Conservation (phyloP, 805 yeast species). For the Brettanomyces nanus region DNA sequence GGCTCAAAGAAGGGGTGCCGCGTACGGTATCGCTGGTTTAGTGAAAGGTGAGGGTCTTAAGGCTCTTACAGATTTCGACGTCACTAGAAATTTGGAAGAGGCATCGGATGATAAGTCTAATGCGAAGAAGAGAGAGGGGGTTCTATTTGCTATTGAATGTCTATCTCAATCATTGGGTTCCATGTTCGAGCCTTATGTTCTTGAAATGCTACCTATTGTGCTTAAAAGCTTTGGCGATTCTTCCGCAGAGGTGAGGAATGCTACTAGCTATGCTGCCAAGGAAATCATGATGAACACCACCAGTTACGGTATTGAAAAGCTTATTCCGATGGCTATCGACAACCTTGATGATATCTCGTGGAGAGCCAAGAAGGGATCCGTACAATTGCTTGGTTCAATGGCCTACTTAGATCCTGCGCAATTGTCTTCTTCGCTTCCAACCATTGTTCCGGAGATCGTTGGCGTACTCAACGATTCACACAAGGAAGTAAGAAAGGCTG, state of each 20-base stretch:
- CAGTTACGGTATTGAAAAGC: conserved; percentile 80
- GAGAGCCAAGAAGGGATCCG: conserved; percentile 96
- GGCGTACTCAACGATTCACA: conserved; percentile 92
- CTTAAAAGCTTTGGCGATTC: conserved; percentile 80
- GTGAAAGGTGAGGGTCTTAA: conserved; percentile 85
- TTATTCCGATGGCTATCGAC: conserved; percentile 84
- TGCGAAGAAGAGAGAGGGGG: conserved; percentile 73
- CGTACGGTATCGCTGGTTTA: conserved; percentile 91
- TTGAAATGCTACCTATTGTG: conserved; percentile 73
- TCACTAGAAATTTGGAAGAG: conserved; percentile 64
- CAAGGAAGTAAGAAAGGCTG: conserved; percentile 94
- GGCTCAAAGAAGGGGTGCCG: conserved; percentile 81
- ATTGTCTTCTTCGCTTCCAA: conserved; percentile 78
- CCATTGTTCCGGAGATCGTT: conserved; percentile 93
- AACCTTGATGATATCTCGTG: conserved; percentile 85
- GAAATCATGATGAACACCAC: conserved; percentile 87
- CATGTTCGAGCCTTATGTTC: conserved; percentile 87
- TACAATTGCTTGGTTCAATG: conserved; percentile 93
- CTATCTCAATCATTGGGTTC: conserved; percentile 69
- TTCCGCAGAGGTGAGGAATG: conserved; percentile 76
- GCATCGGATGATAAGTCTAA: conserved; percentile 86
- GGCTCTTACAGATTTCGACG: conserved; percentile 65
- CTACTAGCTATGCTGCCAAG: conserved; percentile 81
- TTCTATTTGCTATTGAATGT: conserved; percentile 78
- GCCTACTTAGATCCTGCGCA: conserved; percentile 95